Evolutionary conservation across 768 basidiomycete species (phyloP), one percentile per base, ranked within the genome.

Genomic region (Trametes villosa): DNA sequence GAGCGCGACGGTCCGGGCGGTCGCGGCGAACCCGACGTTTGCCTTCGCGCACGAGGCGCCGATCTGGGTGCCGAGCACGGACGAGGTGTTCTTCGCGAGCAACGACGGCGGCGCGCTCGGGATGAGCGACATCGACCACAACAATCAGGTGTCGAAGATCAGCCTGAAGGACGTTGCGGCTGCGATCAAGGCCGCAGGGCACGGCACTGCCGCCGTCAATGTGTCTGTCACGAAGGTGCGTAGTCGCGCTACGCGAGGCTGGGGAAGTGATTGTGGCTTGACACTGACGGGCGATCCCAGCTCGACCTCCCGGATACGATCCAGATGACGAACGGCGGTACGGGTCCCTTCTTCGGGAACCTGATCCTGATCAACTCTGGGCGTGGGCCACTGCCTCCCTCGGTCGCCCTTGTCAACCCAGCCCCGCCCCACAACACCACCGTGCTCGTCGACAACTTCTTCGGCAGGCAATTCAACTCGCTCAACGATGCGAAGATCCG

Each of bases 31-130:
- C 59, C 79, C 81, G 3, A 82, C 79, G 4, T 87, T 86, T 70
- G 86, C 86, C 3, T 85, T 91, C 62, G 90, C 89, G 18, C 91
- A 93, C 68, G 92, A 94, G 73, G 91, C 88, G 2, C 88, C 89
- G 0, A 77, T 92, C 2, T 91, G 85, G 71, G 75, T 83, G 31
- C 74, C 85, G 6, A 79, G 77, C n/a, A 86, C 85, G n/a, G 83
- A 91, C 66, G 84, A 87, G 63, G 77, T 93, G 2, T 87, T 85
- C 75, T 93, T 93, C 67, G 79, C 82, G 6, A 87, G 86, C 72
- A 89, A 86, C 60, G 84, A 82, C 56, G 89, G 89, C 6, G 88
- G 87, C 2, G 55, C 81, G 30, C 77, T 87, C 2, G 88, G 88
- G 8, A 80, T 82, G 67, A 88, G 82, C 50, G 86, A 86, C 62